Conservation (phyloP, 495 filamentous ascomycete species). For the Aspergillus conjunctus region DNA sequence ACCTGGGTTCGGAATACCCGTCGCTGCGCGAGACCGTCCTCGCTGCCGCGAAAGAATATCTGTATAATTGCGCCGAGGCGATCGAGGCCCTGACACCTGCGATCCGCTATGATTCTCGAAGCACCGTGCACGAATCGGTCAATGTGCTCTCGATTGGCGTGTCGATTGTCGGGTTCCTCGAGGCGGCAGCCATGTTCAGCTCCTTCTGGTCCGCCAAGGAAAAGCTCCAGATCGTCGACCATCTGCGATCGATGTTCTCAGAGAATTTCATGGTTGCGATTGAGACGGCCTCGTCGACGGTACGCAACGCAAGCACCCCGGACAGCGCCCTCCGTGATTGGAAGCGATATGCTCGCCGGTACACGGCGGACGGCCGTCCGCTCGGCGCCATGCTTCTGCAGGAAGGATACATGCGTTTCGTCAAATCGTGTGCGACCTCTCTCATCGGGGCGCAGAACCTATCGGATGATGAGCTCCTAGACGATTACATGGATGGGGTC, state of each 20-base stretch:
- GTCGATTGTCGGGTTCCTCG: conserved; percentile 84
- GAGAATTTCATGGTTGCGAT: conserved; percentile 80
- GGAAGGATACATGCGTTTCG: conserved; percentile 79
- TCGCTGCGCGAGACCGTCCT: conserved; percentile 63
- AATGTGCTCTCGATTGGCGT: conserved; percentile 71
- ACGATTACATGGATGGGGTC: conserved; percentile 66
- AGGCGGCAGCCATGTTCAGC: conserved; percentile 72
- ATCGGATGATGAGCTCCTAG: conserved; percentile 67
- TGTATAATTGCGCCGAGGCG: conserved; percentile 63
- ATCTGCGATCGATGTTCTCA: conserved; percentile 70
- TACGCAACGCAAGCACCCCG: conserved; percentile 60
- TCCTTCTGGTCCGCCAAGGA: conserved; percentile 77
- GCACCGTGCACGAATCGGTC: conserved; percentile 62
- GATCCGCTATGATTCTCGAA: conserved; percentile 45
- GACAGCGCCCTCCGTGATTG: conserved; percentile 66
- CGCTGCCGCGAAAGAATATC: conserved; percentile 63
- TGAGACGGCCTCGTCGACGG: conserved; percentile 83
- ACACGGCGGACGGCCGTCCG: conserved; percentile 74
- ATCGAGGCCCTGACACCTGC: conserved; percentile 44
- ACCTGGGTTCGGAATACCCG: conserved; percentile 69
- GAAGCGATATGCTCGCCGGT: conserved; percentile 80
- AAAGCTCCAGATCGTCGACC: conserved; percentile 67
- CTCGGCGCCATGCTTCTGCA: conserved; percentile 91
- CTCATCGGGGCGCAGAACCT: conserved; percentile 59
- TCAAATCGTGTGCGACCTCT: conserved; percentile 77